Percentiles rank a stretch among this genome's conserved stretches.
phyloP scores from a whole-genome alignment of 2,329 filamentous ascomycete genomes.

The Dothideomycetidae sp. region DNA sequence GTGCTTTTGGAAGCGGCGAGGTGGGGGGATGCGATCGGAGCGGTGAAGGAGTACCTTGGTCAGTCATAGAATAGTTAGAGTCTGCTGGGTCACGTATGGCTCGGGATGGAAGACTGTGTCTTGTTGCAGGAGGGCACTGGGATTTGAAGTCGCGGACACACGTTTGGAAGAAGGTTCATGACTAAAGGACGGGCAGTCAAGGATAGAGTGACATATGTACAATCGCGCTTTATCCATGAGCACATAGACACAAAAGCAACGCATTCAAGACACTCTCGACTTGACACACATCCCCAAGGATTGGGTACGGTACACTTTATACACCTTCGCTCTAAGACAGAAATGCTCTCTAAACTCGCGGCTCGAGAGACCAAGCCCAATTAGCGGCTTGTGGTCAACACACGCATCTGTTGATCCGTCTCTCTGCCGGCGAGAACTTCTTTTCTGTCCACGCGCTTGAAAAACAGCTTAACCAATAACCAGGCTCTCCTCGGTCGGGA shows the following conservation, averaged over 20 bases:
- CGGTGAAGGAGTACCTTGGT: conserved; percentile 57
- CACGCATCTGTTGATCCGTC: too few relatives aligned
- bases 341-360: neutral
- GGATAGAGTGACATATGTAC: too few relatives aligned
- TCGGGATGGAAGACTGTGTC: neutral
- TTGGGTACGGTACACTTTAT: conserved; percentile 9
- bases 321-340: conserved; percentile 9
- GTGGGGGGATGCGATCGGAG: conserved; percentile 63
- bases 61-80: neutral
- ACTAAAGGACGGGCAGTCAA: too few relatives aligned
- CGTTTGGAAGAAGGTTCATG: too few relatives aligned
- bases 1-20: conserved; percentile 71
- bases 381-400: too few relatives aligned
- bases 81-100: neutral
- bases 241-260: too few relatives aligned
- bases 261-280: too few relatives aligned
- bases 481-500: conserved; percentile 76
- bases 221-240: too few relatives aligned
- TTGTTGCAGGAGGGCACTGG: too few relatives aligned
- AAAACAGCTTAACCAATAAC: conserved; percentile 65
- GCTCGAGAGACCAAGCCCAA: neutral
- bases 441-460: neutral
- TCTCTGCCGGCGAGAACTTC: neutral
- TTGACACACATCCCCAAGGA: too few relatives aligned
- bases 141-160: too few relatives aligned